These are phyloP conservation scores for Debaryomyces psychrophilus DNA, from an alignment of 1,139 yeast genomes.

Conservation along the genomic window DNA sequence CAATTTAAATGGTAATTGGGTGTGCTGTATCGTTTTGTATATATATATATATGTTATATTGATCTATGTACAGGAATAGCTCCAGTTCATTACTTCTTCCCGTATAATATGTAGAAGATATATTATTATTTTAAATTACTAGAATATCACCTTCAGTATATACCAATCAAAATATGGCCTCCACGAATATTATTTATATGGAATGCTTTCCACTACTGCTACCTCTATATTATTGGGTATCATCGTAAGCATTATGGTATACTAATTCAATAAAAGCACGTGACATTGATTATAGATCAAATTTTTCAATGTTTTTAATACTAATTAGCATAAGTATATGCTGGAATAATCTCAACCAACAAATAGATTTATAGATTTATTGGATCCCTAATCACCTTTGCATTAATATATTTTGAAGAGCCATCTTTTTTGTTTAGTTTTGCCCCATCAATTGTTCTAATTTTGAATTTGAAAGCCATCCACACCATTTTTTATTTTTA, in stretches of 20 bases:
- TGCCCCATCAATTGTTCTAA: neutral
- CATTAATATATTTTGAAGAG: neutral
- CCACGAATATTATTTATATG: neutral
- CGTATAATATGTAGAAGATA: too few relatives aligned
- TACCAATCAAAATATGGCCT: too few relatives aligned
- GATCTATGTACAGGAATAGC: too few relatives aligned
- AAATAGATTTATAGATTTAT: neutral
- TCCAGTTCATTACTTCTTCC: too few relatives aligned
- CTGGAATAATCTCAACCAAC: neutral
- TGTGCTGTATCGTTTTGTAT: neutral
- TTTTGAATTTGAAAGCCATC: neutral
- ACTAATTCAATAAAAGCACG: conserved; percentile 6
- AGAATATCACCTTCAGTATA: too few relatives aligned
- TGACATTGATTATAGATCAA: neutral
- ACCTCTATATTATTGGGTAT: neutral
- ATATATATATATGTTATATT: neutral
- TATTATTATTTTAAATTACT: too few relatives aligned
- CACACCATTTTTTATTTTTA: neutral
- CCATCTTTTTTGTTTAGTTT: neutral
- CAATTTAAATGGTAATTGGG: neutral
- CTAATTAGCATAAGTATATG: neutral
- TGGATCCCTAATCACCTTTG: neutral
- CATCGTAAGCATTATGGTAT: too few relatives aligned
- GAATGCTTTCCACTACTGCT: neutral
- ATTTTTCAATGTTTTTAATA: conserved; percentile 1